Percentiles rank a stretch among this genome's conserved stretches.
Evolutionary conservation across 139 green algal species (phyloP).

Genomic region (Chlamydomonas incerta): DNA sequence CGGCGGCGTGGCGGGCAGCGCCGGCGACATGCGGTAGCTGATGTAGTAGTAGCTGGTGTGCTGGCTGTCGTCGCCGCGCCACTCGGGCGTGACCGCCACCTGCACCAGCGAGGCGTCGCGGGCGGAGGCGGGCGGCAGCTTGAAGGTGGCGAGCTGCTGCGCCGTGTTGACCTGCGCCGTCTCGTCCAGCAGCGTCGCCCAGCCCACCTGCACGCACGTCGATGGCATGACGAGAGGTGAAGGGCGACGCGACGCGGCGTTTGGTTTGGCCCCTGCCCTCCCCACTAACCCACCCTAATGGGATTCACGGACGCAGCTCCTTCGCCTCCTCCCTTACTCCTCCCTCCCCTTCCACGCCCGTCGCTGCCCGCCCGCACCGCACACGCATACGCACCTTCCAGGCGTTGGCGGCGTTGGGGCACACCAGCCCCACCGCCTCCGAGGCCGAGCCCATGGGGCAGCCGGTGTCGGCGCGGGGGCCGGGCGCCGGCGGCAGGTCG

Average conservation of each 20-base stretch:
- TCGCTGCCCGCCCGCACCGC: too few relatives aligned
- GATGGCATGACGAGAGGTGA: neutral
- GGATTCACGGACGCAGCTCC: neutral
- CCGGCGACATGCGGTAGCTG: neutral
- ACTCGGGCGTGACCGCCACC: neutral
- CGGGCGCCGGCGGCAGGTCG: neutral
- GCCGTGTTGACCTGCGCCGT: too few relatives aligned
- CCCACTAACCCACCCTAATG: neutral
- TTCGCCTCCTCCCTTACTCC: neutral
- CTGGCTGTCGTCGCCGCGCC: neutral
- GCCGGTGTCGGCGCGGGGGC: neutral
- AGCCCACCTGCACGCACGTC: too few relatives aligned
- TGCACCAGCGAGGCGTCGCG: neutral
- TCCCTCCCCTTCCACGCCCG: neutral
- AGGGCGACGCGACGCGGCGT: neutral
- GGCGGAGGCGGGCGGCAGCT: too few relatives aligned
- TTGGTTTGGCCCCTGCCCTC: too few relatives aligned
- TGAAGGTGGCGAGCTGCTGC: too few relatives aligned
- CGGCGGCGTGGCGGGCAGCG: too few relatives aligned
- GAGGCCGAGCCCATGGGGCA: neutral
- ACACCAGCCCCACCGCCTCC: neutral
- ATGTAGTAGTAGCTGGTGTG: conserved; percentile 2
- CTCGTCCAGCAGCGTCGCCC: too few relatives aligned
- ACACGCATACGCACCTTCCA: neutral
- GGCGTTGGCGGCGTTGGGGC: conserved; percentile 26